Evolutionary conservation across 2,329 filamentous ascomycete genomes (phyloP).

Genomic region (Tolypocladium ovalisporum): DNA sequence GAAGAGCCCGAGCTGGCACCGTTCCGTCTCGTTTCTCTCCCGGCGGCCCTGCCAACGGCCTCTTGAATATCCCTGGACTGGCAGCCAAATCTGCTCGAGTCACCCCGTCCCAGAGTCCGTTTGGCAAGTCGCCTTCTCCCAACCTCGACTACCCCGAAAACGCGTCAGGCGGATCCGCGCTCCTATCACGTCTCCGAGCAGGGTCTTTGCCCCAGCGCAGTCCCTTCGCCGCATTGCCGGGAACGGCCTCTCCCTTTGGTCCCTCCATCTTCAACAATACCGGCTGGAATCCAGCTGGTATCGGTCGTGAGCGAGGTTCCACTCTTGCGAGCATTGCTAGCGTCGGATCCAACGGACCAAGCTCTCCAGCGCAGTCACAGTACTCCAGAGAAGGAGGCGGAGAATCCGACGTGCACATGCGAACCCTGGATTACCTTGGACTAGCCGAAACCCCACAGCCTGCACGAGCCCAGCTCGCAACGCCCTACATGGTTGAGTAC

Average conservation of each 20-base stretch:
- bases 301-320: slow-evolving; percentile 69
- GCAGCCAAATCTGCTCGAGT: slow-evolving; percentile 72
- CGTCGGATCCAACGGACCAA: slow-evolving; percentile 80
- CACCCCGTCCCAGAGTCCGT: slow-evolving; percentile 80
- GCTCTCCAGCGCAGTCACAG: slow-evolving; percentile 75
- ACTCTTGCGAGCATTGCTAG: slow-evolving; percentile 77
- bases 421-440: slow-evolving; percentile 90
- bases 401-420: slow-evolving; percentile 78
- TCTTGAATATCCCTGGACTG: slow-evolving; percentile 43
- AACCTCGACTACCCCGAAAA: slow-evolving; percentile 38
- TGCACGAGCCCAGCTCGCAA: slow-evolving; percentile 59
- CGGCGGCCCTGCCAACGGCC: slow-evolving; percentile 51
- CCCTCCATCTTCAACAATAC: slow-evolving; percentile 79
- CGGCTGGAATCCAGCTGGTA: slow-evolving; percentile 56
- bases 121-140: slow-evolving; percentile 54
- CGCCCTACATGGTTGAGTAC: slow-evolving; percentile 66
- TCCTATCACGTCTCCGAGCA: slow-evolving; percentile 77
- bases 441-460: slow-evolving; percentile 88
- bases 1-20: slow-evolving; percentile 83
- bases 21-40: slow-evolving; percentile 92
- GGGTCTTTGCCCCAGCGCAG: slow-evolving; percentile 89
- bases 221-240: slow-evolving; percentile 49
- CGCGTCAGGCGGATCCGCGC: slow-evolving; percentile 50
- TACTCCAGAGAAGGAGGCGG: slow-evolving; percentile 77
- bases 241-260: slow-evolving; percentile 62